A percentile compares a stretch with the other conserved stretches of the same genome.
phyloP scores from a whole-genome alignment of 169 alveolate genomes.

The Plasmodium inui region DNA sequence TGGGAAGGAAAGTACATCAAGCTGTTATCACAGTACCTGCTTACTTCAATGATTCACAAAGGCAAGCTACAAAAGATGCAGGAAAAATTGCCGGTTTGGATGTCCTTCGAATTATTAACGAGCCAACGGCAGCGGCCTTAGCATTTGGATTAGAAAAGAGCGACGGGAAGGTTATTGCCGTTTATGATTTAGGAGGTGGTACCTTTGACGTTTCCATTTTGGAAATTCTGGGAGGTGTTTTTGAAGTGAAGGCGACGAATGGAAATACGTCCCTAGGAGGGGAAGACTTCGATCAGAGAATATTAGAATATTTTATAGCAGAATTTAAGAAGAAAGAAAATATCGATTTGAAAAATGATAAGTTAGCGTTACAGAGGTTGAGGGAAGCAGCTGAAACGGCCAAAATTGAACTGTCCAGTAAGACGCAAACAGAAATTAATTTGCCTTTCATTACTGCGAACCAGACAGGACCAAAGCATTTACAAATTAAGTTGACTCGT shows the following conservation, averaged over 20 bases:
- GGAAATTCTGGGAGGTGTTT: conserved; percentile 98
- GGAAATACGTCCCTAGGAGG: conserved; percentile 99
- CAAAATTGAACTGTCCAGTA: conserved; percentile 96
- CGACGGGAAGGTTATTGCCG: conserved; percentile 93
- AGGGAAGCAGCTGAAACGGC: conserved; percentile 99
- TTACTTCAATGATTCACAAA: conserved; percentile 96
- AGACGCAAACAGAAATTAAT: conserved; percentile 95
- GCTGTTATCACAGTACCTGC: conserved; percentile 99
- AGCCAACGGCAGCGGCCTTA: conserved; percentile 99
- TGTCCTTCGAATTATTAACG: conserved; percentile 97
- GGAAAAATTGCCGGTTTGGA: conserved; percentile 97
- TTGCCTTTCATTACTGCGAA: conserved; percentile 99
- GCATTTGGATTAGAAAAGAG: conserved; percentile 99
- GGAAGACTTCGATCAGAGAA: conserved; percentile 98
- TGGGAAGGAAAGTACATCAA: conserved; percentile 93
- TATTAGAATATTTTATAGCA: conserved; percentile 93
- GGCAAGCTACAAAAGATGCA: conserved; percentile 98
- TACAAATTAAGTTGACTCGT: conserved; percentile 95
- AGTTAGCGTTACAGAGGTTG: conserved; percentile 96
- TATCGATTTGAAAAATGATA: conserved; percentile 96
- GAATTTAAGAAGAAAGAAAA: conserved; percentile 97
- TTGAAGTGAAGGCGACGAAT: conserved; percentile 98
- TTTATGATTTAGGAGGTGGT: conserved; percentile 97
- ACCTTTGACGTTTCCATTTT: conserved; percentile 98
- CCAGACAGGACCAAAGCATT: conserved; percentile 97